Evolutionary conservation across 345 rosid genomes (phyloP), one percentile per base, ranked within the genome.

Genomic region (Chamaenerion angustifolium): DNA sequence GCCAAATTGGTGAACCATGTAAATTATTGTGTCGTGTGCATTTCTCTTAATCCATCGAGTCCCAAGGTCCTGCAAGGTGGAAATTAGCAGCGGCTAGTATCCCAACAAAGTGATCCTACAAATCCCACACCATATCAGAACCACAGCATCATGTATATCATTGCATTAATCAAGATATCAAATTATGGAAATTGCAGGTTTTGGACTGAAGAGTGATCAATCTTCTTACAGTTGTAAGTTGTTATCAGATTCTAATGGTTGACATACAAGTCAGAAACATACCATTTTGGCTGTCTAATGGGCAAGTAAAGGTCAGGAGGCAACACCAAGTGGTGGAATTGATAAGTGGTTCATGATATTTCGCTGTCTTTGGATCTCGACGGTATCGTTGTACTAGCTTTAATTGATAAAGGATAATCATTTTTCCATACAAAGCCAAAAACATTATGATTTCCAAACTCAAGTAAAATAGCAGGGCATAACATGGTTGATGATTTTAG

Each of bases 301-400:
- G 62, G 62, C 56, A 50, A 8, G 12, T 17, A 45, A 42, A 19
- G 55, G 43, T 48, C 31, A 50, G 43, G 44, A 42, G 65, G 63
- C 52, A 64, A 55, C 72, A 72, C 35, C 37, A 35, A 56, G 44
- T 61, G 53, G 67, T 72, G 76, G 68, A 55, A 54, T 47, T 61
- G 42, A 19, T 51, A 40, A 43, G 31, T 43, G 49, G 44, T 62
- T 47, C 58, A 58, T 68, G 65, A 58, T 50, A 43, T 19, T 12
- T 52, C 61, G 43, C 18, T 40, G 43, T 42, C 46, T 58, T 15
- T 48, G 27, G 48, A 3, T 46, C 43, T 31, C 2, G 54, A 15
- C 40, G 42, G 40, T 50, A 50, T 50, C 15, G 54, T 35, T 18
- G 54, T 50, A 50, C 54, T 35, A 50, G 42, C 54, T 50, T 12